These are phyloP conservation scores for Acidiella bohemica DNA, from an alignment of 495 filamentous ascomycete species.

Conservation along the genomic window DNA sequence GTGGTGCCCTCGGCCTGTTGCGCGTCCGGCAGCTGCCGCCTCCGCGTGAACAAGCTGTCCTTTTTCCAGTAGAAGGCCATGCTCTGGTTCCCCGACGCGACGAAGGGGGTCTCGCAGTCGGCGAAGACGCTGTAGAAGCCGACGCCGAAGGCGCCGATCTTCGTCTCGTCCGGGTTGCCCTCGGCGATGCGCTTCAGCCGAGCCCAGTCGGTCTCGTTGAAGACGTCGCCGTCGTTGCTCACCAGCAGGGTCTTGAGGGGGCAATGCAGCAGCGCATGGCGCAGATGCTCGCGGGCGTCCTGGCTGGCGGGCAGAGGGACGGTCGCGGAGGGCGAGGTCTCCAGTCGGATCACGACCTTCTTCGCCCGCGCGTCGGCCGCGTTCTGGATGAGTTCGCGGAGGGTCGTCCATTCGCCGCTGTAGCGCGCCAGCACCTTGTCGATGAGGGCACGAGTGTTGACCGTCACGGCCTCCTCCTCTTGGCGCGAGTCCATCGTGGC, in stretches of 20 bases:
- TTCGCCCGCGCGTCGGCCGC: slow-evolving; percentile 88
- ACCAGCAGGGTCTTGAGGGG: slow-evolving; percentile 73
- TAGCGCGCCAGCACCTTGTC: slow-evolving; percentile 95
- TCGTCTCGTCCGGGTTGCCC: slow-evolving; percentile 95
- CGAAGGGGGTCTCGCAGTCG: slow-evolving; percentile 93
- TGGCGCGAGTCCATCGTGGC: slow-evolving; percentile 73
- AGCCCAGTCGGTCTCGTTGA: slow-evolving; percentile 79
- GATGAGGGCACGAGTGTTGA: slow-evolving; percentile 90
- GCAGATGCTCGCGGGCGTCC: slow-evolving; percentile 55
- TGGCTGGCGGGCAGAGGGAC: slow-evolving; percentile 56
- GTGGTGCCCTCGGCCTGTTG: slow-evolving; percentile 57
- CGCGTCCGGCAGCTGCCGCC: slow-evolving; percentile 49
- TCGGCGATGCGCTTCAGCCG: slow-evolving; percentile 92
- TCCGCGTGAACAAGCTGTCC: slow-evolving; percentile 82
- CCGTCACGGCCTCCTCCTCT: slow-evolving; percentile 95
- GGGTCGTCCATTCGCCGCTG: slow-evolving; percentile 74
- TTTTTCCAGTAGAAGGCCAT: slow-evolving; percentile 99
- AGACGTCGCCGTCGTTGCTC: slow-evolving; percentile 77
- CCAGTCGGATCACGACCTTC: slow-evolving; percentile 79
- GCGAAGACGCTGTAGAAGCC: slow-evolving; percentile 98
- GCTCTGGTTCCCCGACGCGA: slow-evolving; percentile 75
- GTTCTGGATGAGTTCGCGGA: slow-evolving; percentile 94
- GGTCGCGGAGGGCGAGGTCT: slow-evolving; percentile 67
- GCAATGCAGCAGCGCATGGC: slow-evolving; percentile 69
- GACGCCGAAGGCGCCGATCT: slow-evolving; percentile 97